Base-by-base conservation (phyloP, 768 basidiomycete species). In the Tephrocybe sp. region DNA sequence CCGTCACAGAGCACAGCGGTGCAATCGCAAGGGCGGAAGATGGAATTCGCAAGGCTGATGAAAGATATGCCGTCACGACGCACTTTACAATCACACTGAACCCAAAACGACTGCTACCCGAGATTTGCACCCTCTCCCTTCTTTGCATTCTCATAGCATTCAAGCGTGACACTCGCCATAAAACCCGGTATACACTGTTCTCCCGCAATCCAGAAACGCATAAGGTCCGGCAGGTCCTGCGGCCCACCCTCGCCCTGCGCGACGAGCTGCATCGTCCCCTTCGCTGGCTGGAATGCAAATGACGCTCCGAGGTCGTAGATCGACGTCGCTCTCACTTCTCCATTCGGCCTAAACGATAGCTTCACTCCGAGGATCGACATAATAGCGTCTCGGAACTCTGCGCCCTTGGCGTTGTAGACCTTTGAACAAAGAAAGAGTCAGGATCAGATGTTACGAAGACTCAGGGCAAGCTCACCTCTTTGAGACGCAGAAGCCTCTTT, bases 301-400 rank as follows among this genome's bases (percentile, higher is more conserved):
- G 88, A 85, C 25, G 92, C 89, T 46, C 79, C 79, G 5, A 91
- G 80, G 54, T 97, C 94, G 69, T 87, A 98, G 57, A 91, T 78
- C n/a, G 87, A 89, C 4, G 93, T 95, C 52, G 97, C 84, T 19
- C 90, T 79, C 43, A 98, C 87, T 58, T 92, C 84, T 0, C 94
- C 95, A 43, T 92, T 92, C 13, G 88, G 89, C 62, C 90, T 90
- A 63, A 98, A 97, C 1, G 87, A 86, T 42, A 98, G 80, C 59
- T 96, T 92, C 62, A 93, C 84, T 5, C 95, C 96, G 0, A 98
- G 79, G 42, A 98, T 86, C 0, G 89, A 84, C 4, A 87, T 84
- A 51, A 98, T 88, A 5, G 93, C 86, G 63, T 95, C 91, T 28
- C 90, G 82, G 73, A 98, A 96, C 61, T 97, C 94, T 50, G 87